These are phyloP conservation scores for Xylariaceae sp. DNA, from an alignment of 2,329 filamentous ascomycete genomes.

Conservation along the genomic window DNA sequence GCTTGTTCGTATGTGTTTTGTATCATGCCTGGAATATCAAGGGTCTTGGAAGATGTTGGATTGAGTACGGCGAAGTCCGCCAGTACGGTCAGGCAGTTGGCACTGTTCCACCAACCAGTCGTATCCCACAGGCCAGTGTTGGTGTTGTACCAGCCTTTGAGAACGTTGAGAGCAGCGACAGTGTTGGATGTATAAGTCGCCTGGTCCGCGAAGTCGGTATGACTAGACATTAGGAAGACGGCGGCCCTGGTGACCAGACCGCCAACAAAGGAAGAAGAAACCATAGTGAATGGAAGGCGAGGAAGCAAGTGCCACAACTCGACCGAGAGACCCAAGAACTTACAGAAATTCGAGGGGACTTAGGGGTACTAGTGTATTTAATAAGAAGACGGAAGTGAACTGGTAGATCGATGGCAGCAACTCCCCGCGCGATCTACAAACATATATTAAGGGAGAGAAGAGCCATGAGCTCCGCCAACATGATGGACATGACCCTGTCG, in stretches of 20 bases:
- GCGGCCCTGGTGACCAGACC: constrained; percentile 26
- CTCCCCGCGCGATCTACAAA: background rate
- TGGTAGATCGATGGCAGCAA: background rate
- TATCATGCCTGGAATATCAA: constrained; percentile 24
- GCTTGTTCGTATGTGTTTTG: constrained; percentile 28
- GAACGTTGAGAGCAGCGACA: constrained; percentile 23
- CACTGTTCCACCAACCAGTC: constrained; percentile 59
- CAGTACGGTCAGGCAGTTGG: constrained; percentile 53
- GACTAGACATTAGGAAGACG: constrained; percentile 27
- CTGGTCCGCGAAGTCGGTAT: constrained; percentile 15
- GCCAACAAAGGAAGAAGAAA: constrained; percentile 24
- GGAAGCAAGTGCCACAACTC: background rate
- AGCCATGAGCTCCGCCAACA: background rate
- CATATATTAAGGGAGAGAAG: background rate
- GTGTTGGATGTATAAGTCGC: constrained; percentile 22
- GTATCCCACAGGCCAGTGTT: constrained; percentile 51
- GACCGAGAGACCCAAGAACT: constrained; percentile 2
- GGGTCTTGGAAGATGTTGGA: constrained; percentile 5
- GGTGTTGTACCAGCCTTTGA: constrained; percentile 51
- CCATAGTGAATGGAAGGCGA: constrained; percentile 18
- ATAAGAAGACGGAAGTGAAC: background rate
- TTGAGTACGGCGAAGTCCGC: constrained; percentile 34
- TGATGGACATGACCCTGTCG: background rate
- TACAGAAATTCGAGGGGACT: constrained; percentile 2
- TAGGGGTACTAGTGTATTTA: background rate